These are phyloP conservation scores for Helicocarpus griseus DNA, from an alignment of 2,329 filamentous ascomycete genomes.

Conservation along the genomic window DNA sequence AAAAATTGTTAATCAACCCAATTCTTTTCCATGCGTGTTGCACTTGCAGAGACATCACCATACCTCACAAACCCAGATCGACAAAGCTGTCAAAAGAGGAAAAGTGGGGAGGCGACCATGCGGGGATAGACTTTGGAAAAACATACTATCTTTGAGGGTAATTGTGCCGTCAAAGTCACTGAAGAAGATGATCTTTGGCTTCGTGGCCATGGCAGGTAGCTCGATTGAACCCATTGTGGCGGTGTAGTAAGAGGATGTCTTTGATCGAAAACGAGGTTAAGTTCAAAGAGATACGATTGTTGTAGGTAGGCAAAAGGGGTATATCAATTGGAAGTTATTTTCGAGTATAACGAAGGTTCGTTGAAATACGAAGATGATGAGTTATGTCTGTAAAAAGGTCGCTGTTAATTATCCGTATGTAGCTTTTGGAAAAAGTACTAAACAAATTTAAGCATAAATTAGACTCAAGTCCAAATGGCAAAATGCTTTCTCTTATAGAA, in stretches of 20 bases:
- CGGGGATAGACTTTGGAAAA: not conserved
- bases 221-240: constrained; percentile 11
- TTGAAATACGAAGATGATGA: too few relatives aligned
- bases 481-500: too few relatives aligned
- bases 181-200: constrained; percentile 93
- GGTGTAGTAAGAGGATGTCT: too few relatives aligned
- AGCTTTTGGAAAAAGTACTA: too few relatives aligned
- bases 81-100: not conserved
- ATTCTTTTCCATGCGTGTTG: not conserved
- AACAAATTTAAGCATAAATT: too few relatives aligned
- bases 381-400: too few relatives aligned
- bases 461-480: too few relatives aligned
- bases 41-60: not conserved
- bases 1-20: not conserved
- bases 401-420: too few relatives aligned
- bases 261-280: not conserved
- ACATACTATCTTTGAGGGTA: constrained; percentile 59
- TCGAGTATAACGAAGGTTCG: too few relatives aligned
- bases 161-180: constrained; percentile 98
- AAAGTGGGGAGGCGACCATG: not conserved
- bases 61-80: not conserved
- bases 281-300: not conserved
- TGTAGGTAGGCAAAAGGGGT: not conserved
- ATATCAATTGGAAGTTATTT: too few relatives aligned
- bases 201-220: constrained; percentile 37